Percentiles rank a stretch among this genome's conserved stretches.
These are phyloP conservation scores for Ascochyta koolunga DNA, from an alignment of 2,329 filamentous ascomycete genomes.

Conservation along the genomic window DNA sequence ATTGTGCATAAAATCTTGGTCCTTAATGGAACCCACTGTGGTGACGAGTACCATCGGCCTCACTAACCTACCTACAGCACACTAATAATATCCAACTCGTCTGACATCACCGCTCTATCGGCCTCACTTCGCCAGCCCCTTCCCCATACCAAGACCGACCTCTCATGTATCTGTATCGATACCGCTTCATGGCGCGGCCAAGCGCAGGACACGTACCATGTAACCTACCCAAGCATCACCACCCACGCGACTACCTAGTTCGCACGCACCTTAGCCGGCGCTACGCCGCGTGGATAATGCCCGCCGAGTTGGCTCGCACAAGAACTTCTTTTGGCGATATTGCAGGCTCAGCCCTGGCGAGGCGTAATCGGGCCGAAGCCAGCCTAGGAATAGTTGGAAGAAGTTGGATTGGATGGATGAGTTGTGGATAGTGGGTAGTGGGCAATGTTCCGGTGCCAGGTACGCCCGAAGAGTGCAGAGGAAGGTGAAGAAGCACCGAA, in stretches of 20 bases:
- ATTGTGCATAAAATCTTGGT: too few relatives aligned
- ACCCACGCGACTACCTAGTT: too few relatives aligned
- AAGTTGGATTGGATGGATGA: background rate
- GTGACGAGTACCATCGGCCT: too few relatives aligned
- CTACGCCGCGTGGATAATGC: constrained; percentile 1
- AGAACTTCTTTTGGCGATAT: background rate
- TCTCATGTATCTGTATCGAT: background rate
- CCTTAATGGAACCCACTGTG: too few relatives aligned
- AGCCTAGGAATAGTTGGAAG: background rate
- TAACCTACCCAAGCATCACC: too few relatives aligned
- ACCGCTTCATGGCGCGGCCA: background rate
- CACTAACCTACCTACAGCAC: too few relatives aligned
- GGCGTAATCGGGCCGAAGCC: constrained; percentile 7
- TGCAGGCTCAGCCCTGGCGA: constrained; percentile 6
- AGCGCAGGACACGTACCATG: too few relatives aligned
- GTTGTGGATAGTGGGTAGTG: background rate
- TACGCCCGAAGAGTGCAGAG: constrained; percentile 1
- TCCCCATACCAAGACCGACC: background rate
- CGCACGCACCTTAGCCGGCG: background rate
- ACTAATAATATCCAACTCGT: too few relatives aligned
- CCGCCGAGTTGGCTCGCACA: constrained; percentile 3
- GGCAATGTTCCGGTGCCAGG: background rate
- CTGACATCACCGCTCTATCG: constrained; percentile 1
- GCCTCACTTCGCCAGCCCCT: constrained; percentile 1
- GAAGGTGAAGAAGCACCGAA: constrained; percentile 7